Base-by-base conservation (phyloP, 306 rosid genomes). In the Dryas drummondii region DNA sequence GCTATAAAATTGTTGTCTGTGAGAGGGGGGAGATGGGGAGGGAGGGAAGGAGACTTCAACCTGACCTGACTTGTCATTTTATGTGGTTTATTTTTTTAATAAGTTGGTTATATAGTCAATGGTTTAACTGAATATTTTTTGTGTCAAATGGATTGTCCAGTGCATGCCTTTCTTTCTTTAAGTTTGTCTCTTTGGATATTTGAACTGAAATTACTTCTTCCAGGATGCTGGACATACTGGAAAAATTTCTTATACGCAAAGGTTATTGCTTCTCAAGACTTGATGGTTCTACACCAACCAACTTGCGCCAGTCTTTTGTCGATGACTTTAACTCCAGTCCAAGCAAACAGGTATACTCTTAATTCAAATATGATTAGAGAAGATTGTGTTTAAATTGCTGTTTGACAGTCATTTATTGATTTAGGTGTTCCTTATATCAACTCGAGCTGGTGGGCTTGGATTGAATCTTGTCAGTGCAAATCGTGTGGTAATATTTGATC, bases 401-500 rank as follows among this genome's bases (percentile, higher is more conserved):
- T 47, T 16, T 69, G 52, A 72, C 71, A 50, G 56, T 70, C 68
- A 60, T 72, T 72, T 88, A 27, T 72, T 66, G 46, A 65, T 68
- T 78, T 81, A 94, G 98, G 97, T 94, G 48, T 94, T 94, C 78
- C 85, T 94, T 58, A 94, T 94, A 83, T 94, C 98, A 67, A 94
- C 97, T 79, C 93, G 97, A 77, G 96, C 98, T 26, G 97, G 96
- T 44, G 97, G 98, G 55, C 97, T 94, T 79, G 98, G 97, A 66
- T 78, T 94, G 89, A 94, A 94, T 87, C 98, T 94, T 79, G 98
- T 94, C 37, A 91, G 97, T 70, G 98, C 97, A 58, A 94, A 91
- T 84, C 96, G 98, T 17, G 98, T 91, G 17, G 98, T 94, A 65
- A 86, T 91, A 80, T 94, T 94, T 70, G 98, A 94, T 85, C 98